Base-by-base conservation (phyloP, 2,329 filamentous ascomycete genomes). In the Fonsecaea pugnacius region DNA sequence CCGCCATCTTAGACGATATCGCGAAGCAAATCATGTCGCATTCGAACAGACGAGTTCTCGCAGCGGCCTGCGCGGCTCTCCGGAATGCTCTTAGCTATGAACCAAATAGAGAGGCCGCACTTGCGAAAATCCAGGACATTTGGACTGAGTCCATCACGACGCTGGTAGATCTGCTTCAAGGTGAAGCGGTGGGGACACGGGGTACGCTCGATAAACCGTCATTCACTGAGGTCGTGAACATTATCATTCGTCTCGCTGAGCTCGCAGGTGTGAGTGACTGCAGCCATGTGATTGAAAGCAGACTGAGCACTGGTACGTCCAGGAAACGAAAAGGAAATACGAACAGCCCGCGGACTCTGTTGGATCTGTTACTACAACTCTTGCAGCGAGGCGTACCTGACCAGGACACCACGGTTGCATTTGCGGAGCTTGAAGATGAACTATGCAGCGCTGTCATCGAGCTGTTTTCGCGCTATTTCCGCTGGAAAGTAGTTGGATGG, bases 1-100 rank as follows among this genome's bases (percentile, higher is more conserved):
- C 89, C 6, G 87, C 89, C 24, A 80, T 98, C 33, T 82, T 99
- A 1, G 92, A 96, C 70, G 93, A 97, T 72, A 92, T 98, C 71
- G 92, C 91, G 75, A 92, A 91, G 63, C 95, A 99, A 72, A 98
- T 99, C 78, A 88, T 90, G 71, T 88, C 92, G n/a, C 95, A 99
- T 73, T 91, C 91, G 50, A 91, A 96, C 72, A 90, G 91, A 71
- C 86, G 86, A 61, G 93, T 98, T 18, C 83, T 99, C 52, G 87
- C 87, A 10, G 93, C 97, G 76, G 94, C 92, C 14, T 89, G 90
- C 32, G 84, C 87, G 24, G 91, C 93, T 4, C 85, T 99, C 40
- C 79, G 96, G 35, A 92, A 96, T 74, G 92, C 94, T 8, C 89
- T 91, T 69, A 89, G 88, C 66, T 94, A 92, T 67, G 92, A 95